Conservation (phyloP, 1,284 basidiomycete species). For the Athelia sp. region DNA sequence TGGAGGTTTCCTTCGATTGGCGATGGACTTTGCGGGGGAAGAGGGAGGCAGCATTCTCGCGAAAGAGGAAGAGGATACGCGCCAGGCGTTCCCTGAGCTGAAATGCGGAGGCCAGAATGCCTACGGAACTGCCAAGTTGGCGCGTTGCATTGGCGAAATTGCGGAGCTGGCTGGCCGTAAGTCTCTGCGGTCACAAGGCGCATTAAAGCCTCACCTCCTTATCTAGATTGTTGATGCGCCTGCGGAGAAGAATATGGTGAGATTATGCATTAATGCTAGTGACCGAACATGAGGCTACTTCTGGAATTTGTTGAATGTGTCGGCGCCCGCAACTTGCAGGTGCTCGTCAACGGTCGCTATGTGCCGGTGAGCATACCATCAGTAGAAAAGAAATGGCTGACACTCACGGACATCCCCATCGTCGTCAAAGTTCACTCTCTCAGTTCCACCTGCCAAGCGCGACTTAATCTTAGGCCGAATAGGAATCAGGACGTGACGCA, state of each 20-base stretch:
- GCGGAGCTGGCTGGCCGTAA: slow-evolving; percentile 40
- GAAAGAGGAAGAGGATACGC: slow-evolving; percentile 60
- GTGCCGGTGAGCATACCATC: slow-evolving; percentile 1
- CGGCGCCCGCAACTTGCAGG: slow-evolving; percentile 57
- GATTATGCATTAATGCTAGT: no score
- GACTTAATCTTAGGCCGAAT: neutral
- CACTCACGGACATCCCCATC: slow-evolving; percentile 33
- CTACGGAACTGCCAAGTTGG: slow-evolving; percentile 67
- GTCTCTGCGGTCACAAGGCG: neutral
- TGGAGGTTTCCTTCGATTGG: slow-evolving; percentile 32
- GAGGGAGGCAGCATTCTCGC: slow-evolving; percentile 64
- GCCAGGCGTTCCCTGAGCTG: slow-evolving; percentile 63
- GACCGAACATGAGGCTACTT: no score
- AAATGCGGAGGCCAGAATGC: slow-evolving; percentile 65
- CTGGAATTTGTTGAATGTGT: slow-evolving; percentile 57
- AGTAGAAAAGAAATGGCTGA: neutral
- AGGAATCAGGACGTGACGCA: slow-evolving; percentile 21
- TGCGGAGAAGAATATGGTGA: slow-evolving; percentile 21
- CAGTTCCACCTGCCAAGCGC: slow-evolving; percentile 23
- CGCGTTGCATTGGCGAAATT: slow-evolving; percentile 72
- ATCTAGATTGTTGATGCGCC: slow-evolving; percentile 57
- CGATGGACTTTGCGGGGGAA: slow-evolving; percentile 59
- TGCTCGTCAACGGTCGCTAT: slow-evolving; percentile 64
- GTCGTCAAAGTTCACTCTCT: slow-evolving; percentile 19
- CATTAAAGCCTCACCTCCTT: slow-evolving; percentile 42